Base-by-base conservation (phyloP, 306 rosid genomes). In the Lablab purpureus region DNA sequence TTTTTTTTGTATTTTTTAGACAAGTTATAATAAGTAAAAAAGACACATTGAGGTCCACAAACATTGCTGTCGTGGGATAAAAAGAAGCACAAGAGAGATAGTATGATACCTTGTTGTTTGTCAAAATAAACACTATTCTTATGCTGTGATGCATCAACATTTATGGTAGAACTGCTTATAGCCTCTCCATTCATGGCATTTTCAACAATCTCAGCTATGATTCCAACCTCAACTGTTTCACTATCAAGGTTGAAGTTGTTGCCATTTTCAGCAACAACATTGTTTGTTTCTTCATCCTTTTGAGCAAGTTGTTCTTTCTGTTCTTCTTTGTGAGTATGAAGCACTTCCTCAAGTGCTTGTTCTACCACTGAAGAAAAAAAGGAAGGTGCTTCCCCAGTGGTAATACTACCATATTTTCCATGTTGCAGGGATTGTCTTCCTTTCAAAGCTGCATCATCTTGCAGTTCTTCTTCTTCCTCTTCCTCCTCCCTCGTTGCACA, bases 111-210 rank as follows among this genome's bases (percentile, higher is more conserved):
- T 84, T 69, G 34, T 54, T 64, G 75, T 60, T 80, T 9, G 22
- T 75, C 81, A 30, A 75, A 74, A 56, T 71, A 68, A 69, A 76
- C 71, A 73, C 69, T 63, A 52, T 23, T 69, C 62, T 17, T n/a
- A 72, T 73, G n/a, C 41, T 64, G 65, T 4, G 71, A 72, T 4
- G 71, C 54, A 66, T 56, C 75, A 78, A 19, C 36, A 25, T 32
- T 25, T 13, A 34, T 28, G 18, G 21, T 58, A 21, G 30, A 19
- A 71, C 4, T 77, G n/a, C 22, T 19, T 64, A 43, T 6, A 63
- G 45, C 45, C 65, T 74, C 76, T 68, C 64, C 78, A 65, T 51
- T 62, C 17, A 45, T 45, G 45, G 49, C 47, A 55, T 45, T 79
- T 69, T 25, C 85, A 4, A 17, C 65, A 67, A 68, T 51, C 30